Base-by-base conservation (phyloP, 2,329 filamentous ascomycete genomes). In the Westerdykella ornata region DNA sequence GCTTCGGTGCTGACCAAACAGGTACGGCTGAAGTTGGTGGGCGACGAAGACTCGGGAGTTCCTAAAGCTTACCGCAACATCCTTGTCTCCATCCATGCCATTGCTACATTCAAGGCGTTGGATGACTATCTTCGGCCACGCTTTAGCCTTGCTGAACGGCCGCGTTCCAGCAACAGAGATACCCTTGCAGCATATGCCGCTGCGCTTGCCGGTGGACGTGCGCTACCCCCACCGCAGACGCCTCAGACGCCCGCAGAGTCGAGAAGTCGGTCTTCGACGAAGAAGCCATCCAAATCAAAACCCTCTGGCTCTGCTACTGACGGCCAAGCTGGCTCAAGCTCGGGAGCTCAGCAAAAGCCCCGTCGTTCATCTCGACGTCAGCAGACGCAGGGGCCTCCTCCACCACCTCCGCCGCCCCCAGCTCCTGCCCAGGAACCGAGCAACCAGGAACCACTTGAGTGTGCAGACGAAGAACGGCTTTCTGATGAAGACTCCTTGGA, bases 21-120 rank as follows among this genome's bases (percentile, higher is more conserved):
- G 59, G 83, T 98, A 26, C 81, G 90, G 26, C 76, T 98, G 34
- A 89, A 88, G 54, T 74, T 98, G 26, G 78, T 89, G 29, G 90
- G 92, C 1, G 89, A 94, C 52, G 89, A 94, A 1, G 84, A 89
- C 35, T 90, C 88, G 1, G 86, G 92, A 37, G 92, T 98, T 45
- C 92, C 92, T 14, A 77, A 82, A 28, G 75, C 84, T 0, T 97
- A 94, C 61, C 80, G 86, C 16, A 95, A 90, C 52, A 94, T 98
- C 48, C 96, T 96, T 84, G 92, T 98, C 1, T 94, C 88, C 0
- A 98, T 98, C 43, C 92, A 98, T 63, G 92, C 92, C 13, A 97
- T 98, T 57, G 90, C 92, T 2, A 97, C 89, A 0, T 97, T 98
- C 72, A 97, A 96, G 65, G 86, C 90, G 0, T 71, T 98, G 17